Evolutionary conservation across 1,139 yeast species (phyloP).

Genomic region (Spathaspora jeffriesii): DNA sequence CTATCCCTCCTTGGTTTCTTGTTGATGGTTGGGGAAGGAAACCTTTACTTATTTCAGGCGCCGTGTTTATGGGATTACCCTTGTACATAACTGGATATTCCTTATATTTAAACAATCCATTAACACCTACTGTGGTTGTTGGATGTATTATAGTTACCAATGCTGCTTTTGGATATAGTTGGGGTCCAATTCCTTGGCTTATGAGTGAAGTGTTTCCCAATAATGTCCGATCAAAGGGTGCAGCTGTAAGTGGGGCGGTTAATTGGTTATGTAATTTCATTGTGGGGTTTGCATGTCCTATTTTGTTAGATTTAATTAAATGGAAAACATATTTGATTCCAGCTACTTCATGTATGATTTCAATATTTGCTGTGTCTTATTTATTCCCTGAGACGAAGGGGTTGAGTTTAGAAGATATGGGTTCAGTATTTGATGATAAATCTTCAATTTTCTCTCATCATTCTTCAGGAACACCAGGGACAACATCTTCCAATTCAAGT

Average conservation of each 20-base stretch:
- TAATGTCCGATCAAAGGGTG: slow-evolving; percentile 88
- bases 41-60: slow-evolving; percentile 76
- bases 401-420: slow-evolving; percentile 55
- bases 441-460: slow-evolving; percentile 48
- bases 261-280: slow-evolving; percentile 95
- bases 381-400: slow-evolving; percentile 60
- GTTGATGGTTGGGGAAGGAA: slow-evolving; percentile 93
- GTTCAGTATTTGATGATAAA: slow-evolving; percentile 48
- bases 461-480: slow-evolving; percentile 23
- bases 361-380: slow-evolving; percentile 55
- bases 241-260: slow-evolving; percentile 87
- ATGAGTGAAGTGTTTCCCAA: slow-evolving; percentile 90
- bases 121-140: slow-evolving; percentile 76
- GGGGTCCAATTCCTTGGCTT: slow-evolving; percentile 98
- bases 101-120: slow-evolving; percentile 54
- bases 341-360: slow-evolving; percentile 71
- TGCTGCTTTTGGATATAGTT: slow-evolving; percentile 83
- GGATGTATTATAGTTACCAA: slow-evolving; percentile 75
- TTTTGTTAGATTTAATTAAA: slow-evolving; percentile 70
- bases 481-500: slow-evolving; percentile 8
- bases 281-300: slow-evolving; percentile 91
- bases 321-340: slow-evolving; percentile 87
- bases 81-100: slow-evolving; percentile 67
- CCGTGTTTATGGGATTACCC: slow-evolving; percentile 75
- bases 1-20: slow-evolving; percentile 89